phyloP scores from a whole-genome alignment of 2,329 filamentous ascomycete genomes.

The Chaetomiaceae sp. region DNA sequence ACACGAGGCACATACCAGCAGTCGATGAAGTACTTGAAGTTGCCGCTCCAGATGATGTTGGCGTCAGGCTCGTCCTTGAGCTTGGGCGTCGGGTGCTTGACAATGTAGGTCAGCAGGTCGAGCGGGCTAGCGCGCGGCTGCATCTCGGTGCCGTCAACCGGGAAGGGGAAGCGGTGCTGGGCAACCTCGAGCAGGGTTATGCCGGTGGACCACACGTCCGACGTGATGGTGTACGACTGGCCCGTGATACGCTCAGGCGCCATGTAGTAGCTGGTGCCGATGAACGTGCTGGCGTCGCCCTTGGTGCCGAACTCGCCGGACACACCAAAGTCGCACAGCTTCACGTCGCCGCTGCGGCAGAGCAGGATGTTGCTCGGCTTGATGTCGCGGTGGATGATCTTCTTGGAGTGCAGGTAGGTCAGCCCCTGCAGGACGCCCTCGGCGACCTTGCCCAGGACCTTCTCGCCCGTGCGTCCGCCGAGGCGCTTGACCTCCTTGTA shows the following conservation, averaged over 20 bases:
- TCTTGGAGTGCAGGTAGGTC: constrained; percentile 89
- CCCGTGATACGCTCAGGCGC: constrained; percentile 96
- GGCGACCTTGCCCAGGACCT: constrained; percentile 92
- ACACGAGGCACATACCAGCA: constrained; percentile 67
- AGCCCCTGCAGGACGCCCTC: constrained; percentile 90
- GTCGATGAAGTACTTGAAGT: constrained; percentile 98
- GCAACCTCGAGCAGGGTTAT: constrained; percentile 98
- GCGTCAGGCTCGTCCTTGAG: constrained; percentile 90
- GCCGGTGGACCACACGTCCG: constrained; percentile 95
- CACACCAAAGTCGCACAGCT: constrained; percentile 97
- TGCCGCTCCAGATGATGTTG: constrained; percentile 89
- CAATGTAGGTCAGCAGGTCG: constrained; percentile 94
- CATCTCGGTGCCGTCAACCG: constrained; percentile 91
- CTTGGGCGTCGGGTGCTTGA: constrained; percentile 88
- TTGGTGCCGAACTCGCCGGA: constrained; percentile 98
- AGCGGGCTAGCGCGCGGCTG: constrained; percentile 89
- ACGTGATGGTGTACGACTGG: constrained; percentile 96
- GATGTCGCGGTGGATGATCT: constrained; percentile 98
- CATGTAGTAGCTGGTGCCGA: constrained; percentile 99
- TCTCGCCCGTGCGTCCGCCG: constrained; percentile 90
- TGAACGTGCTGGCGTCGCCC: constrained; percentile 97
- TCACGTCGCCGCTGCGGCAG: constrained; percentile 87
- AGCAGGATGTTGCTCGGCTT: constrained; percentile 97
- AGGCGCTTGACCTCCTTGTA: constrained; percentile 97
- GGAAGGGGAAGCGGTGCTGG: constrained; percentile 96